Conservation (phyloP, 1,284 basidiomycete genomes). For the Moniliophthora roreri region DNA sequence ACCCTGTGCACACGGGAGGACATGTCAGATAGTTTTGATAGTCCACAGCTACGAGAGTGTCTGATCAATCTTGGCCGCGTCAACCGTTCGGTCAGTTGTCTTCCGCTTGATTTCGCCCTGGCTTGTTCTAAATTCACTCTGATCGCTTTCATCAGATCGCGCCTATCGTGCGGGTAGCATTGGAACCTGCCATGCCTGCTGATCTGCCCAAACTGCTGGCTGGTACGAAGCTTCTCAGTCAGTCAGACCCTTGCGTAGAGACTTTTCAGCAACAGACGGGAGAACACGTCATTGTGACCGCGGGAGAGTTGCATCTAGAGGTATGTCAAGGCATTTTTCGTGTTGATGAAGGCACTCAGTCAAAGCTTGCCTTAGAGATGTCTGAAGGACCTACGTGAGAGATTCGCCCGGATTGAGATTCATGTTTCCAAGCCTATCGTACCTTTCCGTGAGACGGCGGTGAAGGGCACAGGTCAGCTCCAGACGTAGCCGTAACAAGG, state of each 20-base stretch:
- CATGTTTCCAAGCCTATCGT: conserved; percentile 96
- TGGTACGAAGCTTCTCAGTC: conserved; percentile 88
- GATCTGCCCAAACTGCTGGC: conserved; percentile 92
- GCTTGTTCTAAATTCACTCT: conserved; percentile 5
- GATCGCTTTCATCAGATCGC: conserved; percentile 49
- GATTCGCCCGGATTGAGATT: conserved; percentile 92
- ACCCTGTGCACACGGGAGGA: conserved; percentile 77
- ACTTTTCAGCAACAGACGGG: conserved; percentile 97
- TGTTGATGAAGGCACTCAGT: background rate
- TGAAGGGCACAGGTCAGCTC: conserved; percentile 67
- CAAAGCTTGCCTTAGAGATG: conserved; percentile 64
- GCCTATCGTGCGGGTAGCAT: conserved; percentile 94
- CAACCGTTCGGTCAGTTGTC: conserved; percentile 58
- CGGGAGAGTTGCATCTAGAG: conserved; percentile 96
- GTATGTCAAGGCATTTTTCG: conserved; percentile 36
- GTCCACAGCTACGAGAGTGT: conserved; percentile 41
- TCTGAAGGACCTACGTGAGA: conserved; percentile 90
- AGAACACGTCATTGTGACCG: conserved; percentile 96
- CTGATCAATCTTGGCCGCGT: conserved; percentile 86
- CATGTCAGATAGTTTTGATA: background rate
- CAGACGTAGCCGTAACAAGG: background rate
- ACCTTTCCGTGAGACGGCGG: conserved; percentile 94
- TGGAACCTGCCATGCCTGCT: conserved; percentile 88
- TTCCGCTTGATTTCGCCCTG: background rate
- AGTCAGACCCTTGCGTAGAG: conserved; percentile 97